Evolutionary conservation across 768 basidiomycete genomes (phyloP).

Genomic region (Mycena crocata): DNA sequence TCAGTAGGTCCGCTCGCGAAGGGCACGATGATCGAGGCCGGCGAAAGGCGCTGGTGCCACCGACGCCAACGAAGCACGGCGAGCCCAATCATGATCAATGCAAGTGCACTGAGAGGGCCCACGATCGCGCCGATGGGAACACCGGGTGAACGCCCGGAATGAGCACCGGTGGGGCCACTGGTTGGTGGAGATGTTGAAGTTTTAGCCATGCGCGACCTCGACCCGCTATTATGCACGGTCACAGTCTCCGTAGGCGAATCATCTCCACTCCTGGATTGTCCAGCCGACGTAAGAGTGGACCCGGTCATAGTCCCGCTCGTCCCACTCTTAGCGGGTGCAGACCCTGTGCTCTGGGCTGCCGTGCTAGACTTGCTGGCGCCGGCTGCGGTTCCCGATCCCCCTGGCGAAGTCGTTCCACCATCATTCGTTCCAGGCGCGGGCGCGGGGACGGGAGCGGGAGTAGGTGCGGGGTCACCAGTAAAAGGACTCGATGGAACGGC

Average conservation of each 20-base stretch:
- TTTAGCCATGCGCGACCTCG: neutral
- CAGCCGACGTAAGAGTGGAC: neutral
- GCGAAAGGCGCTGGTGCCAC: neutral
- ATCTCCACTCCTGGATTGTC: neutral
- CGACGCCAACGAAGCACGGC: neutral
- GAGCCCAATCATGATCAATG: neutral
- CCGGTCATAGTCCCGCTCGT: neutral
- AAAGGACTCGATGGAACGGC: slow-evolving; percentile 17
- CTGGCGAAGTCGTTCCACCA: neutral
- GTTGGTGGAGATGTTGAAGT: neutral
- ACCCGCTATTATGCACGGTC: neutral
- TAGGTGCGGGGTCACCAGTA: too few relatives aligned
- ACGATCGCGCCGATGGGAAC: slow-evolving; percentile 12
- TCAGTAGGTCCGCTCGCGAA: neutral
- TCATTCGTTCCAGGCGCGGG: neutral
- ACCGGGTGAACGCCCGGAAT: neutral
- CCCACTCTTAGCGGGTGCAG: too few relatives aligned
- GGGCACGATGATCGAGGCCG: neutral
- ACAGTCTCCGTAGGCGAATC: neutral
- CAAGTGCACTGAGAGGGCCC: neutral
- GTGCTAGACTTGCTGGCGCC: neutral
- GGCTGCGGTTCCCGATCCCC: neutral
- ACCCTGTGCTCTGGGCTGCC: too few relatives aligned
- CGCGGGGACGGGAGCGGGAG: too few relatives aligned
- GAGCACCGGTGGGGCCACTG: neutral